Conservation (phyloP, 371 early-diverging fungal genomes). For the Mucor lusitanicus region DNA sequence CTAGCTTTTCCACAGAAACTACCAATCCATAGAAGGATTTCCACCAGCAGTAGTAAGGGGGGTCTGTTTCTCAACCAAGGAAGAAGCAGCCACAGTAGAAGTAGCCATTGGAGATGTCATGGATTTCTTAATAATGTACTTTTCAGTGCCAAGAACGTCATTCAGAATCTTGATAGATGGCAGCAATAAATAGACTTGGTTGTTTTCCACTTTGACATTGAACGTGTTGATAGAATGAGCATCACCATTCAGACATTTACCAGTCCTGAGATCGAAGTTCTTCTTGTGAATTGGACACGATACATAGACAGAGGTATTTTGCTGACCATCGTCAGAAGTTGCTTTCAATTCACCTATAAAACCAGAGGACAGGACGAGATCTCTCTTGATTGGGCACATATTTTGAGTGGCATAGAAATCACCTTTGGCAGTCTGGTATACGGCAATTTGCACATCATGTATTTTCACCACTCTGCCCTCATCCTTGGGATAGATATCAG, state of each 20-base stretch:
- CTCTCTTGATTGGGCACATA: constrained; percentile 76
- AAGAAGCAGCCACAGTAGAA: not conserved
- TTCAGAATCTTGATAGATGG: constrained; percentile 52
- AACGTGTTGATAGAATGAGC: constrained; percentile 55
- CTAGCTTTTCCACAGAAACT: not conserved
- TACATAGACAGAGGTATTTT: constrained; percentile 43
- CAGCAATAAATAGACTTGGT: constrained; percentile 47
- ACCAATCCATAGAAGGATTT: not conserved
- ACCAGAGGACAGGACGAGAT: constrained; percentile 66
- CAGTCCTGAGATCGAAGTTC: constrained; percentile 60
- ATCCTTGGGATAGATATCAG: constrained; percentile 46
- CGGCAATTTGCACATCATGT: constrained; percentile 66
- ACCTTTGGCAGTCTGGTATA: constrained; percentile 44
- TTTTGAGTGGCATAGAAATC: constrained; percentile 73
- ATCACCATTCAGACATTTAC: constrained; percentile 49
- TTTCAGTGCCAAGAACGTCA: constrained; percentile 48
- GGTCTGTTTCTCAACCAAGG: not conserved
- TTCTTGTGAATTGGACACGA: constrained; percentile 76
- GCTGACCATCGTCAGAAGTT: constrained; percentile 7
- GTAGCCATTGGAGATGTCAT: constrained; percentile 4
- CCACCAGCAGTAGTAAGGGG: not conserved
- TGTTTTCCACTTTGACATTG: constrained; percentile 50
- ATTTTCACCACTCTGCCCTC: constrained; percentile 55
- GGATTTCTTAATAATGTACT: constrained; percentile 45
- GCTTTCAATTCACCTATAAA: constrained; percentile 50